Percentiles rank a stretch among this genome's conserved stretches.
phyloP scores from a whole-genome alignment of 768 basidiomycete species.

The Dacryopinax primogenitus region DNA sequence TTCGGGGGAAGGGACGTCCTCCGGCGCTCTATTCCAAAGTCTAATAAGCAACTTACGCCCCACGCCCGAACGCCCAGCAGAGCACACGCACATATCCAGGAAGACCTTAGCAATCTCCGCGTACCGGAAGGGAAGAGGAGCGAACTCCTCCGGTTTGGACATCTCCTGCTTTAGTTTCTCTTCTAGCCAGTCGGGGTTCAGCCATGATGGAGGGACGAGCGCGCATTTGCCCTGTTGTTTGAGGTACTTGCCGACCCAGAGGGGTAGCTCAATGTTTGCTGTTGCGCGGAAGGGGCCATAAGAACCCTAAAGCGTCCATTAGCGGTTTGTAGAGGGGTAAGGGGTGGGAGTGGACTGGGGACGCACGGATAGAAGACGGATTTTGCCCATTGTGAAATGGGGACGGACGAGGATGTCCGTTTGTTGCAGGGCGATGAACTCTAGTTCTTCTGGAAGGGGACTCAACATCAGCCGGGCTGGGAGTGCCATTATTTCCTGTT shows the following conservation, averaged over 20 bases:
- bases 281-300: slow-evolving; percentile 91
- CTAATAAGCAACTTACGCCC: neutral
- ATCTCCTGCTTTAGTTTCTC: slow-evolving; percentile 63
- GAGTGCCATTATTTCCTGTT: too few species aligned
- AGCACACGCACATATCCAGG: slow-evolving; percentile 68
- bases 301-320: slow-evolving; percentile 46
- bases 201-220: slow-evolving; percentile 82
- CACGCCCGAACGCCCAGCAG: slow-evolving; percentile 11
- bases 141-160: slow-evolving; percentile 50
- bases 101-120: slow-evolving; percentile 83
- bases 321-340: neutral
- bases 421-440: slow-evolving; percentile 75
- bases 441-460: slow-evolving; percentile 42
- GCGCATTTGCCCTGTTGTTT: slow-evolving; percentile 92
- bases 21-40: slow-evolving; percentile 51
- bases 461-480: neutral
- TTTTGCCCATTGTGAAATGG: slow-evolving; percentile 77
- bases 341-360: slow-evolving; percentile 18
- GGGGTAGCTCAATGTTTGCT: slow-evolving; percentile 66
- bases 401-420: slow-evolving; percentile 69
- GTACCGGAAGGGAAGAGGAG: slow-evolving; percentile 71
- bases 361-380: slow-evolving; percentile 76
- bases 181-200: slow-evolving; percentile 72
- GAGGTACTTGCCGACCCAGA: slow-evolving; percentile 92
- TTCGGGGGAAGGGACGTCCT: slow-evolving; percentile 77